These are phyloP conservation scores for Eucommia ulmoides DNA, from an alignment of 257 asterid species.

Conservation along the genomic window DNA sequence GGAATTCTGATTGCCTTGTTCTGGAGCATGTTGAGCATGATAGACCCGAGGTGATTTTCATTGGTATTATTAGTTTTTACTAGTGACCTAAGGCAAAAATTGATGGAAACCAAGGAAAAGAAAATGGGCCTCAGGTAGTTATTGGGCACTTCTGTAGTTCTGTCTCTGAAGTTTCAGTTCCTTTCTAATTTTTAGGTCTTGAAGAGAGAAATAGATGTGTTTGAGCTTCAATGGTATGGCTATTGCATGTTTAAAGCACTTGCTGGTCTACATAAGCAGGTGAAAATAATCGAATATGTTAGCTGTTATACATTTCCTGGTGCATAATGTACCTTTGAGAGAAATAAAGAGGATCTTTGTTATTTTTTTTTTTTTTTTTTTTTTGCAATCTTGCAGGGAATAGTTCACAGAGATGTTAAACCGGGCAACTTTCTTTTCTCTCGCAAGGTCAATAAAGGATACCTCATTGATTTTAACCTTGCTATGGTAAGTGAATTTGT, in stretches of 20 bases:
- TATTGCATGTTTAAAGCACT: slow-evolving; percentile 90
- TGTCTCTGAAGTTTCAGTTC: slow-evolving; percentile 8
- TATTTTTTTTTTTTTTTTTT: too few relatives aligned
- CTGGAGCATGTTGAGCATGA: slow-evolving; percentile 85
- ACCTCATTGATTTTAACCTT: slow-evolving; percentile 89
- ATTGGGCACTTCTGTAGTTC: background rate
- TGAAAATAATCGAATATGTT: slow-evolving; percentile 20
- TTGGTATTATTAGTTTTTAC: slow-evolving; percentile 10
- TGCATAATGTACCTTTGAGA: too few relatives aligned
- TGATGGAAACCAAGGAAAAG: too few relatives aligned
- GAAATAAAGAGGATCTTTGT: too few relatives aligned
- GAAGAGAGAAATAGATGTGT: slow-evolving; percentile 53
- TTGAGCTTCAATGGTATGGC: slow-evolving; percentile 76
- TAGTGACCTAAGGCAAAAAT: too few relatives aligned
- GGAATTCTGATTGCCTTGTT: slow-evolving; percentile 62
- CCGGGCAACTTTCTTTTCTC: slow-evolving; percentile 95
- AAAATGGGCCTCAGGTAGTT: slow-evolving; percentile 2
- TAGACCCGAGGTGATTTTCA: slow-evolving; percentile 74
- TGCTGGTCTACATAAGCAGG: slow-evolving; percentile 86
- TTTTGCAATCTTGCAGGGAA: slow-evolving; percentile 37
- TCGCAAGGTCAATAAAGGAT: slow-evolving; percentile 67
- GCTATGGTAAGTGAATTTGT: slow-evolving; percentile 62
- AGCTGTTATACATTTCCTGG: too few relatives aligned
- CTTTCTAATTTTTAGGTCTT: slow-evolving; percentile 36
- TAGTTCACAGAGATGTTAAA: slow-evolving; percentile 93